phyloP scores from a whole-genome alignment of 2,329 filamentous ascomycete species.

The Fragosphaeria purpurea region DNA sequence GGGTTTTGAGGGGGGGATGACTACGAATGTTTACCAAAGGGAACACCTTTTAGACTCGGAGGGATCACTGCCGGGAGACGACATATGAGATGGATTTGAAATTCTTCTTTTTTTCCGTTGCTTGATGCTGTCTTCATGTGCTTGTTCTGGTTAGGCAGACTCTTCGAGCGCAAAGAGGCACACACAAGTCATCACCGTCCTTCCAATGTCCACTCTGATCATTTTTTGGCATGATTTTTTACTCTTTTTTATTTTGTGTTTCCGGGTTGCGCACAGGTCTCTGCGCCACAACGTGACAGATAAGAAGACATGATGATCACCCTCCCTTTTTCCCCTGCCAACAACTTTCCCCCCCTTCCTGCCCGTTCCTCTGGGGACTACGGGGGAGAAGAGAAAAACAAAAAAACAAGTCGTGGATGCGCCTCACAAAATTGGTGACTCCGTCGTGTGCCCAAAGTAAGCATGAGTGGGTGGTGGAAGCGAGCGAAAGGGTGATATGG shows the following conservation, averaged over 20 bases:
- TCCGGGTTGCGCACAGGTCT: not conserved
- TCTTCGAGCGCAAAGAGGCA: not conserved
- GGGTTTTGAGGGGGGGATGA: constrained; percentile 37
- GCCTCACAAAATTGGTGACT: too few species aligned
- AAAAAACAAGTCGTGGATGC: not conserved
- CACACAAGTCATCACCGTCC: not conserved
- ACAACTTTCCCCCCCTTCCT: not conserved
- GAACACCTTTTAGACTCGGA: too few species aligned
- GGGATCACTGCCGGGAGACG: too few species aligned
- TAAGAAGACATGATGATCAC: not conserved
- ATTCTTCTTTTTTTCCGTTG: too few species aligned
- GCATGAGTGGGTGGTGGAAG: too few species aligned
- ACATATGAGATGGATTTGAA: too few species aligned
- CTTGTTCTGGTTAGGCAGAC: not conserved
- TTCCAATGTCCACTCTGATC: not conserved
- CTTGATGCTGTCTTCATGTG: not conserved
- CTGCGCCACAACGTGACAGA: too few species aligned
- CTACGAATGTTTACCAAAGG: too few species aligned
- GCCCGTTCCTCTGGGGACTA: not conserved
- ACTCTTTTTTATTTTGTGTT: constrained; percentile 1
- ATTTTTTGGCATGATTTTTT: constrained; percentile 5
- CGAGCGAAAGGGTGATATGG: too few species aligned
- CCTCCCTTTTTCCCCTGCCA: not conserved
- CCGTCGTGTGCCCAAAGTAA: too few species aligned
- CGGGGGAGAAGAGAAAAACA: constrained; percentile 3